These are phyloP conservation scores for Taxawa tesnikishii DNA, from an alignment of 2,329 filamentous ascomycete species.

Conservation along the genomic window DNA sequence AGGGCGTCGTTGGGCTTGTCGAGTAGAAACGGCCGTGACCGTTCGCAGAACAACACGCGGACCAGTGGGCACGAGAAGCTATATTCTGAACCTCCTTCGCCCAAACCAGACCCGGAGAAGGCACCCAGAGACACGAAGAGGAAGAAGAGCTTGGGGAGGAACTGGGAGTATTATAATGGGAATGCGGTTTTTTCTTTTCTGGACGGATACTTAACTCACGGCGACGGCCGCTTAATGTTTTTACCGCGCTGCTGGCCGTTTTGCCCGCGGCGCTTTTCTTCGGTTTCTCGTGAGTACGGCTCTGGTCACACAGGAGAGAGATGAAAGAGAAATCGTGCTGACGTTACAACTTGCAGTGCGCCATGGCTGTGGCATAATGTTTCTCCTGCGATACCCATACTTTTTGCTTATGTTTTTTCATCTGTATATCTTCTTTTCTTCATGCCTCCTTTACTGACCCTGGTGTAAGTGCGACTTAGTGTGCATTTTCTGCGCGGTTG, in stretches of 20 bases:
- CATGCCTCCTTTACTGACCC: slow-evolving; percentile 89
- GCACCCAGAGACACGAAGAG: slow-evolving; percentile 15
- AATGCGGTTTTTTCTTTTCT: slow-evolving; percentile 81
- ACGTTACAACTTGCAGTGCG: slow-evolving; percentile 34
- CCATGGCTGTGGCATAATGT: slow-evolving; percentile 77
- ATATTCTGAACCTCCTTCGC: slow-evolving; percentile 68
- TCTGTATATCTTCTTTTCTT: slow-evolving; percentile 86
- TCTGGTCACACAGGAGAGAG: neutral
- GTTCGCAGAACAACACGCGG: slow-evolving; percentile 5
- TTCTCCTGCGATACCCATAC: slow-evolving; percentile 76
- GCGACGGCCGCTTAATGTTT: slow-evolving; percentile 78
- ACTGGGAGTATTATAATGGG: slow-evolving; percentile 86
- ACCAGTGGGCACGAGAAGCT: slow-evolving; percentile 60
- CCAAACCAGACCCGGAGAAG: slow-evolving; percentile 45
- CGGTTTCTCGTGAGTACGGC: slow-evolving; percentile 51
- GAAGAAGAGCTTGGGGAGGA: slow-evolving; percentile 46
- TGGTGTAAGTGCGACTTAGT: slow-evolving; percentile 51
- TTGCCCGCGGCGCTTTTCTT: slow-evolving; percentile 76
- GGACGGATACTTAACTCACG: slow-evolving; percentile 81
- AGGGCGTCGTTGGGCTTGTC: slow-evolving; percentile 8
- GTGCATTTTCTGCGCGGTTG: neutral
- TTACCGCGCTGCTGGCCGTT: slow-evolving; percentile 69
- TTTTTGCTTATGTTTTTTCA: slow-evolving; percentile 83
- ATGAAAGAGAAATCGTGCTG: too few relatives aligned
- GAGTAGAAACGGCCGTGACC: slow-evolving; percentile 7